Percentiles rank a stretch among this genome's conserved stretches.
These are phyloP conservation scores for Lasiodiplodia sp. DNA, from an alignment of 2,329 filamentous ascomycete genomes.

Conservation along the genomic window DNA sequence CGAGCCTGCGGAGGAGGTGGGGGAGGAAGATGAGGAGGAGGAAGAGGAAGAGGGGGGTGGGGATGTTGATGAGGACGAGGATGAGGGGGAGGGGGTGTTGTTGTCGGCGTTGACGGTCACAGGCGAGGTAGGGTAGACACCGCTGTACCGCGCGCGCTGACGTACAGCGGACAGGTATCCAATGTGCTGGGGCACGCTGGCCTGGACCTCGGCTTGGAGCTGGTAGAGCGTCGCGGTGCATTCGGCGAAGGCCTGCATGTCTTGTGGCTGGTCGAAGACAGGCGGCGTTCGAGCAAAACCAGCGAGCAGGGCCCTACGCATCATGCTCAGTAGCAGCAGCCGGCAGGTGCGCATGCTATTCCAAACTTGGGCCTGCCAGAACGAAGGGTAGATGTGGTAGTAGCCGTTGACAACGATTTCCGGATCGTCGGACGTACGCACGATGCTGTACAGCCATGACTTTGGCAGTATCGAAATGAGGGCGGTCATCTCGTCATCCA, in stretches of 20 bases:
- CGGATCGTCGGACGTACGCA: constrained; percentile 22
- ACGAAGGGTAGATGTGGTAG: constrained; percentile 42
- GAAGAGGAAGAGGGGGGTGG: constrained; percentile 31
- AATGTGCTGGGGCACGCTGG: constrained; percentile 45
- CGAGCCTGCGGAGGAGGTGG: background rate
- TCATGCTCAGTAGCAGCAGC: constrained; percentile 36
- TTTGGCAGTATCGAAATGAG: background rate
- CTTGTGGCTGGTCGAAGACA: constrained; percentile 33
- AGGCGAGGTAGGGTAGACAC: background rate
- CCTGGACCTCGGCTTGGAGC: constrained; percentile 43
- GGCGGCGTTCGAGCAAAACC: constrained; percentile 40
- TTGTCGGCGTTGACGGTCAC: background rate
- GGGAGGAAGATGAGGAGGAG: constrained; percentile 39
- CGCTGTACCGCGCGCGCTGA: constrained; percentile 6
- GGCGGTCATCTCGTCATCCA: constrained; percentile 4
- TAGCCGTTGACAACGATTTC: constrained; percentile 35
- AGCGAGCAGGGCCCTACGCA: constrained; percentile 36
- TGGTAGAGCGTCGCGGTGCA: constrained; percentile 37
- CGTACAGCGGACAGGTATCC: constrained; percentile 40
- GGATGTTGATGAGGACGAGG: background rate
- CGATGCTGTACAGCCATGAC: constrained; percentile 2
- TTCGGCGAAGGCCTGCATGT: constrained; percentile 36
- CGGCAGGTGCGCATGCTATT: constrained; percentile 40
- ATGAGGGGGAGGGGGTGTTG: background rate
- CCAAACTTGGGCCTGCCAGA: constrained; percentile 43